Base-by-base conservation (phyloP, 2,329 filamentous ascomycete genomes). In the Lasiodiplodia citricola region DNA sequence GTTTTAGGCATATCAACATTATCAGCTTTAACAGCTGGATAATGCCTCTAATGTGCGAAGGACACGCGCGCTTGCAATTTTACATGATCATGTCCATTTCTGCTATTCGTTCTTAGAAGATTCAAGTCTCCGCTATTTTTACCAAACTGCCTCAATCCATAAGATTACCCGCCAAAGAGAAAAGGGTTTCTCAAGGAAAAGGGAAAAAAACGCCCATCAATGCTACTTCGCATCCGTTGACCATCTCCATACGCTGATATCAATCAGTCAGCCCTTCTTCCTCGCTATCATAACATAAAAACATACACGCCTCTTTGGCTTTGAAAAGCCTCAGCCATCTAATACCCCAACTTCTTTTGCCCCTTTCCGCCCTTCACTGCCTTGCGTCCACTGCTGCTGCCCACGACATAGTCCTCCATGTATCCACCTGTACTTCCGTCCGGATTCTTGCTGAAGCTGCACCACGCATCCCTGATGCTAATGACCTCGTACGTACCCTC, bases 401-500 rank as follows among this genome's bases (percentile, higher is more conserved):
- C 58, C 21, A n/a, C 58, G 25, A 8, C 25, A 8, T 47, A 21
- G 14, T 47, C 44, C n/a, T 47, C 44, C 18, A 47, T 18, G 11
- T 47, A 47, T 10, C 44, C 44, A 47, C 44, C 14, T 7, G 2
- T 10, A n/a, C 60, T 51, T 6, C 60, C 60, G 10, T 64, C 60
- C 60, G 60, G 60, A 28, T 64, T 64, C 70, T 90, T 95, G 56
- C 92, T 92, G 80, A 97, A 97, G 31, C 93, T 90, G 79, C 96
- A 99, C 82, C 88, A 96, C 75, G 89, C 89, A 81, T 99, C 96
- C 84, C 96, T 96, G 81, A 99, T 97, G 13, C 93, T 91, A 37
- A 98, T 92, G 21, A 99, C 95, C 82, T 99, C 96, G 77, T 99
- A 99, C 73, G 94, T 97, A 62, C 96, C 96, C 84, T 98, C 96